phyloP scores from a whole-genome alignment of 331 rosid species.

The Malus hybrid region DNA sequence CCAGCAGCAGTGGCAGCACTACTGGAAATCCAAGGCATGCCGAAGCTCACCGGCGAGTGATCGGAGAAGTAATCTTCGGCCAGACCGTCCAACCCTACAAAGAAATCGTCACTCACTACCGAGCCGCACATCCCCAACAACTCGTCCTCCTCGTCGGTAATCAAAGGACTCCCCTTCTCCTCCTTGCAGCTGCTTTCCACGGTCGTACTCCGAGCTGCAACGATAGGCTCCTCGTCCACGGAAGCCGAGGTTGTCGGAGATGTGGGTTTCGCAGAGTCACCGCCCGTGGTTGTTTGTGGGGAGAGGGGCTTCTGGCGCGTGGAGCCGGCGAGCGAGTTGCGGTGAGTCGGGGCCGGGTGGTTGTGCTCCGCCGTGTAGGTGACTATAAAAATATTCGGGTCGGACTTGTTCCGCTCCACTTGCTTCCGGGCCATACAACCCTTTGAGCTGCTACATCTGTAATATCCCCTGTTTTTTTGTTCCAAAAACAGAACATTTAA shows the following conservation, averaged over 20 bases:
- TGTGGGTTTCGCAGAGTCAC: conserved; percentile 21
- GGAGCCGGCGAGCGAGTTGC: conserved; percentile 96
- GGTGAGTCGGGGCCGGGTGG: conserved; percentile 92
- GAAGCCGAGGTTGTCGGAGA: conserved; percentile 47
- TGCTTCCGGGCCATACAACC: conserved; percentile 95
- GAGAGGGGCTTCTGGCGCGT: conserved; percentile 73
- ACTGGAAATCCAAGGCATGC: conserved; percentile 39
- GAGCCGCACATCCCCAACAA: conserved; percentile 51
- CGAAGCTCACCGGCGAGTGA: conserved; percentile 32
- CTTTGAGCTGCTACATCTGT: conserved; percentile 92
- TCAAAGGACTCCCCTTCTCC: conserved; percentile 40
- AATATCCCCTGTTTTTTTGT: conserved; percentile 59
- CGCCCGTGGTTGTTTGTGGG: background rate
- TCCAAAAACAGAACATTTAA: background rate
- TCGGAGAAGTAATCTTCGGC: conserved; percentile 50
- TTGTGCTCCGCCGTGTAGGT: conserved; percentile 93
- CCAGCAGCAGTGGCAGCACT: conserved; percentile 45
- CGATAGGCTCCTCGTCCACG: conserved; percentile 36
- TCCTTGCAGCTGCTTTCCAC: conserved; percentile 36
- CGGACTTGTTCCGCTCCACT: conserved; percentile 84
- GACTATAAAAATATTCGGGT: conserved; percentile 83
- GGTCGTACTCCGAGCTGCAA: conserved; percentile 22
- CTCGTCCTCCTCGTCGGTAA: conserved; percentile 57
- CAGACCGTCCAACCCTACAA: conserved; percentile 74
- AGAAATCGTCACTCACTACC: conserved; percentile 71